Conservation (phyloP, 257 asterid genomes). For the Solanum paucissectum region DNA sequence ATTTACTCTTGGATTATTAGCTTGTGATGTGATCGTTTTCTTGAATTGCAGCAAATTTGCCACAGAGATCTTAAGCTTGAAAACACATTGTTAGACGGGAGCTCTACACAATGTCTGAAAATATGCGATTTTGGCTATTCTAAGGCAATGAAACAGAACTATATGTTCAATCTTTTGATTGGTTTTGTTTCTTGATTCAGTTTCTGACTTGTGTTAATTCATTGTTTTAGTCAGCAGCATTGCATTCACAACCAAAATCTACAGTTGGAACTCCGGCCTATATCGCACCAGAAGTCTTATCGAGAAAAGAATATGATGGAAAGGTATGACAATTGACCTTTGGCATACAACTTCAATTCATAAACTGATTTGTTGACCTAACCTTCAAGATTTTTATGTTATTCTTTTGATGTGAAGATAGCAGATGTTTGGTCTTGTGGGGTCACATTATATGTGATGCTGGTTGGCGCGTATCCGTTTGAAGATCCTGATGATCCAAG, state of each 20-base stretch:
- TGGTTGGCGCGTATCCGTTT: not conserved
- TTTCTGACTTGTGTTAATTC: not conserved
- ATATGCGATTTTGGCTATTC: slow-evolving; percentile 51
- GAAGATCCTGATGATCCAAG: slow-evolving; percentile 6
- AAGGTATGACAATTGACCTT: not conserved
- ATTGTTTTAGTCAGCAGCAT: not conserved
- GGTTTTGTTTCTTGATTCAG: not conserved
- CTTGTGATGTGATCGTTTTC: not conserved
- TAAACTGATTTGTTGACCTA: not conserved
- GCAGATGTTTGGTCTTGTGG: slow-evolving; percentile 6
- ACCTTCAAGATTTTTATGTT: not conserved
- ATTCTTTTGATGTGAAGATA: not conserved
- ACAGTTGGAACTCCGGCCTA: slow-evolving; percentile 1
- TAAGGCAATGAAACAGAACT: slow-evolving; percentile 15
- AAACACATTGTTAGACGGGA: slow-evolving; percentile 38
- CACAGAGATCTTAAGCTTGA: slow-evolving; percentile 50
- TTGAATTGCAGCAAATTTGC: slow-evolving; percentile 37
- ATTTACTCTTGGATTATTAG: slow-evolving; percentile 8
- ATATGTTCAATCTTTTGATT: not conserved
- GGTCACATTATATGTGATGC: not conserved
- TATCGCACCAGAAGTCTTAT: slow-evolving; percentile 1
- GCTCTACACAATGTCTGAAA: slow-evolving; percentile 34
- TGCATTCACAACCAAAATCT: slow-evolving; percentile 2
- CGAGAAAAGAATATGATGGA: slow-evolving; percentile 1
- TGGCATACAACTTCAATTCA: not conserved